Evolutionary conservation across 2,329 filamentous ascomycete genomes (phyloP).

Genomic region (Lachnellula hyalina): DNA sequence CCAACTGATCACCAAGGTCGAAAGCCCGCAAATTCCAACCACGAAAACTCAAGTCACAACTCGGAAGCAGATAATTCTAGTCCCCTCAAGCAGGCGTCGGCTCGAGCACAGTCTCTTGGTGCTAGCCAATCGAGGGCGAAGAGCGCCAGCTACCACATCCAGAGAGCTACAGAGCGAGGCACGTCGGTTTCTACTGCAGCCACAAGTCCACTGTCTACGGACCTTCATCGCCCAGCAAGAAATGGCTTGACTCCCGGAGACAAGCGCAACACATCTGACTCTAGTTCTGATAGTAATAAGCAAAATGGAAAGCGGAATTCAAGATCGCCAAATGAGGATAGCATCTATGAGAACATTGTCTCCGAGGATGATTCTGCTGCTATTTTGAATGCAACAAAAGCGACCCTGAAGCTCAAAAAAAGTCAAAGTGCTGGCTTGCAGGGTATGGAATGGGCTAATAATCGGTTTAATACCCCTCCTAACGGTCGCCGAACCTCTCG

Average conservation of each 20-base stretch:
- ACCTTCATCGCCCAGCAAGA: slow-evolving; percentile 8
- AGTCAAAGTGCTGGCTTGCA: slow-evolving; percentile 11
- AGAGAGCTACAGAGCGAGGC: slow-evolving; percentile 22
- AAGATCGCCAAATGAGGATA: slow-evolving; percentile 13
- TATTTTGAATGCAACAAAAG: slow-evolving; percentile 13
- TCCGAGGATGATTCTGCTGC: slow-evolving; percentile 22
- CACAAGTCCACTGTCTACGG: slow-evolving; percentile 23
- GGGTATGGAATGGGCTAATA: slow-evolving; percentile 14
- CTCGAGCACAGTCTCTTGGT: slow-evolving; percentile 6
- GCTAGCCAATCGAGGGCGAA: slow-evolving; percentile 12
- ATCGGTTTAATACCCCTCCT: slow-evolving; percentile 20
- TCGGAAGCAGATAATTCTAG: slow-evolving; percentile 8
- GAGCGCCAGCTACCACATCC: slow-evolving; percentile 24
- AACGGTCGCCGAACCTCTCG: slow-evolving; percentile 13
- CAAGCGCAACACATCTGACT: slow-evolving; percentile 10
- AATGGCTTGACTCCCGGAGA: slow-evolving; percentile 3
- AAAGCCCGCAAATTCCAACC: slow-evolving; percentile 12
- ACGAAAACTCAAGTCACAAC: slow-evolving; percentile 1
- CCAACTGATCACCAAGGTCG: slow-evolving; percentile 16
- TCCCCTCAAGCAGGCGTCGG: slow-evolving; percentile 9
- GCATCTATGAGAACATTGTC: slow-evolving; percentile 24
- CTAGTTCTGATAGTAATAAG: not conserved
- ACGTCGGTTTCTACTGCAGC: slow-evolving; percentile 25
- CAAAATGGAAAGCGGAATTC: slow-evolving; percentile 1
- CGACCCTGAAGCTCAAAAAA: slow-evolving; percentile 16